Evolutionary conservation across 2,329 filamentous ascomycete species (phyloP).

Genomic region (Arthrocladium fulminans): DNA sequence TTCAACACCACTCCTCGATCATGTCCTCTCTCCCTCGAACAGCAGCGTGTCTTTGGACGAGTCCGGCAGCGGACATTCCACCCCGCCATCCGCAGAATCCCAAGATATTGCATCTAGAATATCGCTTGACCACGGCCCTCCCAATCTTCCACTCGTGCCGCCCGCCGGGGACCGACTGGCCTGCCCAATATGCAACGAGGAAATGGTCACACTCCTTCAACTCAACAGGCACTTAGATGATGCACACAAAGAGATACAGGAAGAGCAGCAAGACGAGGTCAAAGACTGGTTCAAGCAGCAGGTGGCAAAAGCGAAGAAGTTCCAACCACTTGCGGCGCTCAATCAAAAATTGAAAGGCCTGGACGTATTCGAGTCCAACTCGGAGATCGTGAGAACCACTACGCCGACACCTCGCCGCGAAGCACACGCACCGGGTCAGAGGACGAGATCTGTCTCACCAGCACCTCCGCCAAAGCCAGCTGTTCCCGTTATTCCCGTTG

Average conservation of each 20-base stretch:
- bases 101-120: constrained; percentile 78
- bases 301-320: constrained; percentile 84
- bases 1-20: constrained; percentile 33
- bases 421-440: constrained; percentile 26
- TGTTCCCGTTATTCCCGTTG: constrained; percentile 41
- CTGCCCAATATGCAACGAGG: constrained; percentile 96
- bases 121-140: constrained; percentile 55
- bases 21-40: constrained; percentile 52
- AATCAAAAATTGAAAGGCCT: constrained; percentile 90
- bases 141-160: constrained; percentile 41
- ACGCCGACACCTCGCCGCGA: constrained; percentile 17
- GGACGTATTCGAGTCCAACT: constrained; percentile 90
- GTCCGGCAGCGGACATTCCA: constrained; percentile 49
- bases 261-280: constrained; percentile 82
- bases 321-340: constrained; percentile 80
- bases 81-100: constrained; percentile 59
- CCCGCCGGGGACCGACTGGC: constrained; percentile 61
- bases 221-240: constrained; percentile 87
- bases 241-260: constrained; percentile 78
- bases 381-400: constrained; percentile 44
- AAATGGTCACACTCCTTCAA: constrained; percentile 95
- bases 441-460: constrained; percentile 20
- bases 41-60: constrained; percentile 66
- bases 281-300: constrained; percentile 96
- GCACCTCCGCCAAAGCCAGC: constrained; percentile 26